Evolutionary conservation across 176 grass and related monocot species (phyloP).

Genomic region (Eragrostis curvula): DNA sequence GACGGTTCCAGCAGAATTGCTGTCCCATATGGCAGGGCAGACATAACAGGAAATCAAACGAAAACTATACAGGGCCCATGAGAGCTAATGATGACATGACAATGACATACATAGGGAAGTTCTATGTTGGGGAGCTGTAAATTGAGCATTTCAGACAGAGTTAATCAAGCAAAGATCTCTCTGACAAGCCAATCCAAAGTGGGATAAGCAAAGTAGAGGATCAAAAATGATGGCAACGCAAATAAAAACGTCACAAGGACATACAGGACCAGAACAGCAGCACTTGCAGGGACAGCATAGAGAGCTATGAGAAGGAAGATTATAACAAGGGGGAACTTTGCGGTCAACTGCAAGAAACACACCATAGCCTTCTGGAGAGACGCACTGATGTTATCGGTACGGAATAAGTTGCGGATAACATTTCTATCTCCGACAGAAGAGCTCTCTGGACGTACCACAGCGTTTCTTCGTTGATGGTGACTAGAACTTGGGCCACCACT

Average conservation of each 20-base stretch:
- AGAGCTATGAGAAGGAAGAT: constrained; percentile 92
- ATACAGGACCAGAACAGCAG: constrained; percentile 65
- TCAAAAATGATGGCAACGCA: constrained; percentile 80
- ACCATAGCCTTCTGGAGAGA: constrained; percentile 67
- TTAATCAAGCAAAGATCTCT: constrained; percentile 66
- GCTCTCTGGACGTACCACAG: constrained; percentile 1
- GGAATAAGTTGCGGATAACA: constrained; percentile 35
- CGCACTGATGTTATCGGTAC: constrained; percentile 48
- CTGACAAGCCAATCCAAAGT: constrained; percentile 84
- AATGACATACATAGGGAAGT: constrained; percentile 17
- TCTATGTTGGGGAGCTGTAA: neutral
- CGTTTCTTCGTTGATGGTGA: constrained; percentile 48
- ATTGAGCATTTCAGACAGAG: constrained; percentile 15
- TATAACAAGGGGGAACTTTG: constrained; percentile 83
- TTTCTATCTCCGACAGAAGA: constrained; percentile 24
- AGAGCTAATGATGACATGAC: neutral
- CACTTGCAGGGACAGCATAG: constrained; percentile 81
- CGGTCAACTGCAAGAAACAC: constrained; percentile 72
- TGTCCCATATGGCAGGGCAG: neutral
- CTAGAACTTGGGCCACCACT: constrained; percentile 38
- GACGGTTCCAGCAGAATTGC: constrained; percentile 4
- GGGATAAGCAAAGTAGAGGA: constrained; percentile 91
- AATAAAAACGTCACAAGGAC: constrained; percentile 80
- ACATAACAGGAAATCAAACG: neutral
- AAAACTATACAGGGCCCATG: constrained; percentile 17